Evolutionary conservation across 208 protist species (phyloP).

Genomic region (Wallacemonas sp.): DNA sequence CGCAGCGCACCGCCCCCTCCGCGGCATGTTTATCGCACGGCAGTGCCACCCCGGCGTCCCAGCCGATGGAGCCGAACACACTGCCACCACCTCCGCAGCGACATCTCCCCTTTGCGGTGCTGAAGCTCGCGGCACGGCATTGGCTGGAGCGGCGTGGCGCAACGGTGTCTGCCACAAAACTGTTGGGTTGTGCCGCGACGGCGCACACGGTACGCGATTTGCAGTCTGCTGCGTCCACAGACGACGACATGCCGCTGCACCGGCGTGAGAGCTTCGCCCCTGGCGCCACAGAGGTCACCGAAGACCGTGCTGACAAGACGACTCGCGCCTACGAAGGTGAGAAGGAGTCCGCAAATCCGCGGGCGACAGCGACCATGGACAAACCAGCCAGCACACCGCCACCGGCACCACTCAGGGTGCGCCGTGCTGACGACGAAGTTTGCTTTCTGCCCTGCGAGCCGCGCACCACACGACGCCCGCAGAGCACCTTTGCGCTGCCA

Average conservation of each 20-base stretch:
- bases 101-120: constrained; percentile 5
- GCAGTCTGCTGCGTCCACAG: background rate
- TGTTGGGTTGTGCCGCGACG: constrained; percentile 30
- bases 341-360: no score
- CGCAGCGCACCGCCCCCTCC: background rate
- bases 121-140: constrained; percentile 27
- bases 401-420: no score
- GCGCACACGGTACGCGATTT: constrained; percentile 34
- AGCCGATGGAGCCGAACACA: background rate
- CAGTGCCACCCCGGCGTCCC: background rate
- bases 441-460: constrained; percentile 40
- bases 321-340: no score
- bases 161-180: constrained; percentile 35
- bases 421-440: background rate
- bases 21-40: background rate
- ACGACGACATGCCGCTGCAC: no score
- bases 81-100: background rate
- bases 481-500: constrained; percentile 46
- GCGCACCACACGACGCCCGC: constrained; percentile 21
- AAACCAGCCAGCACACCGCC: no score
- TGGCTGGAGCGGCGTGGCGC: constrained; percentile 40
- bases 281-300: no score
- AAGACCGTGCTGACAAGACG: no score
- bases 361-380: no score
- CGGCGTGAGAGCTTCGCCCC: no score